Evolutionary conservation across 1,284 basidiomycete species (phyloP).

Genomic region (Ceratobasidium sp.): DNA sequence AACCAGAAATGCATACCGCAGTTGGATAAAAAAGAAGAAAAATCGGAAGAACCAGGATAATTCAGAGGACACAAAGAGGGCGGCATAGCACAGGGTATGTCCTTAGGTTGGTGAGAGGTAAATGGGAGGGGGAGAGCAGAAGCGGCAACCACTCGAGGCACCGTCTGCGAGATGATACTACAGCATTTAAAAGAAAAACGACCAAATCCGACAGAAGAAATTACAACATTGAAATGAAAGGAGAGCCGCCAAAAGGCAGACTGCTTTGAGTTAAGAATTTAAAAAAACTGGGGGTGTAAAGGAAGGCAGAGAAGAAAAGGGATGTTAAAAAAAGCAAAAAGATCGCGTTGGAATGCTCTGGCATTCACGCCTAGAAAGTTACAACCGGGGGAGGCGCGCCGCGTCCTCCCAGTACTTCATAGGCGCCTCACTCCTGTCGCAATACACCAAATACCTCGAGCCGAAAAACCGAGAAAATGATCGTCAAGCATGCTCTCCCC

Average conservation of each 20-base stretch:
- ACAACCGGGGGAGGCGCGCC: slow-evolving; percentile 43
- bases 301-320: slow-evolving; percentile 21
- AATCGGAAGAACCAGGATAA: slow-evolving; percentile 18
- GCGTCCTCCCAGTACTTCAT: slow-evolving; percentile 45
- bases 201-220: slow-evolving; percentile 23
- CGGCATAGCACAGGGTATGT: slow-evolving; percentile 26
- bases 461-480: slow-evolving; percentile 21
- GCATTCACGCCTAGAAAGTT: slow-evolving; percentile 36
- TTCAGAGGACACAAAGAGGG: slow-evolving; percentile 14
- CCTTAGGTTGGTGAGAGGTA: slow-evolving; percentile 14
- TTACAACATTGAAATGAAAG: slow-evolving; percentile 24
- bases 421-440: slow-evolving; percentile 30
- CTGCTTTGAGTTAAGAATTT: slow-evolving; percentile 9
- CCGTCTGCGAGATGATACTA: slow-evolving; percentile 36
- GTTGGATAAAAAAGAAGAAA: slow-evolving; percentile 20
- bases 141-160: background rate
- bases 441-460: slow-evolving; percentile 26
- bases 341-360: slow-evolving; percentile 42
- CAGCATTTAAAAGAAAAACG: slow-evolving; percentile 18
- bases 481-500: slow-evolving; percentile 13
- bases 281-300: slow-evolving; percentile 18
- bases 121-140: slow-evolving; percentile 10
- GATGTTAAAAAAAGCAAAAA: slow-evolving; percentile 25
- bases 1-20: slow-evolving; percentile 36
- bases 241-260: background rate